phyloP scores from a whole-genome alignment of 108 stramenopile species.

The Epipyxis sp. region DNA sequence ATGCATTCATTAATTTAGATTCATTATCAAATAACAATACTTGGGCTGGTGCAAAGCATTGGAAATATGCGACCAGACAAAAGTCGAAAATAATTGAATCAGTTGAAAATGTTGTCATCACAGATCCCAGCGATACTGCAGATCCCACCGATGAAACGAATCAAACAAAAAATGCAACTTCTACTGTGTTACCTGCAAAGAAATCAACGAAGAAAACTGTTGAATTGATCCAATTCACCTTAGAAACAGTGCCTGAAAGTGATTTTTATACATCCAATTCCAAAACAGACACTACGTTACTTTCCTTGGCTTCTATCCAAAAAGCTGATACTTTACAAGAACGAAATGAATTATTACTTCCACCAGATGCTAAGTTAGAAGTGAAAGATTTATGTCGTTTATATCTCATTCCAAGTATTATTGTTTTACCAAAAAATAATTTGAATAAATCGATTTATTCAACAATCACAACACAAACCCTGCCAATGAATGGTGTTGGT shows the following conservation, averaged over 20 bases:
- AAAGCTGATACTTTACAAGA: neutral
- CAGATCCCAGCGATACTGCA: neutral
- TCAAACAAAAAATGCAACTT: neutral
- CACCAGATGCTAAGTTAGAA: constrained; percentile 9
- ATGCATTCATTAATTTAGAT: neutral
- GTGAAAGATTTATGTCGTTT: constrained; percentile 22
- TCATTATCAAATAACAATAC: neutral
- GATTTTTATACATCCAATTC: neutral
- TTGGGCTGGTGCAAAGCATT: constrained; percentile 27
- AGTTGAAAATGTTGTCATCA: too few species aligned
- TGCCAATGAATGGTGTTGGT: too few species aligned
- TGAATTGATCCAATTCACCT: neutral
- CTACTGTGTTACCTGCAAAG: too few species aligned
- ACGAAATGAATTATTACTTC: neutral
- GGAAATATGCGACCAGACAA: neutral
- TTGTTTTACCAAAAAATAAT: constrained; percentile 3
- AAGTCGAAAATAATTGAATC: neutral
- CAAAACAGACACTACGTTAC: constrained; percentile 6
- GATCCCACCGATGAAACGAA: neutral
- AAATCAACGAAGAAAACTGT: neutral
- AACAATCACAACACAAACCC: neutral
- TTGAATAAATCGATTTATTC: neutral
- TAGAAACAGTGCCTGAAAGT: neutral
- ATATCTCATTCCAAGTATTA: neutral
- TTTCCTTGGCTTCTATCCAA: neutral